A percentile compares a stretch with the other conserved stretches of the same genome.
These are phyloP conservation scores for Kwoniella heveanensis DNA, from an alignment of 768 basidiomycete species.

Conservation along the genomic window DNA sequence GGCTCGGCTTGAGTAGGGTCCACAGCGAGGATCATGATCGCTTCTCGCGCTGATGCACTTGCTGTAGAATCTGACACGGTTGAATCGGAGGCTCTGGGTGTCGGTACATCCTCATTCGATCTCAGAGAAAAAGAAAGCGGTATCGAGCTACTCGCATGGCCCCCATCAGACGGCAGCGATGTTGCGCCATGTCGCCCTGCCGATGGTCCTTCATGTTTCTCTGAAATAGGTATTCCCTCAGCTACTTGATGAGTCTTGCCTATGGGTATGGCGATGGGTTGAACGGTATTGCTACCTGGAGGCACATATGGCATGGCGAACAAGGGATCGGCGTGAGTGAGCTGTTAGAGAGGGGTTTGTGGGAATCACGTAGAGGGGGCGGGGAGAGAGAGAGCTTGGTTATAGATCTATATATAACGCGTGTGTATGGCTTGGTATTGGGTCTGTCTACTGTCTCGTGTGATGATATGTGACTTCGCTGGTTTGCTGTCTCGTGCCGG, in stretches of 20 bases:
- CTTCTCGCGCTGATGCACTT: not conserved
- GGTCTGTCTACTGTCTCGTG: not conserved
- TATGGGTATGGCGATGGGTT: constrained; percentile 17
- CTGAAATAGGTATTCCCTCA: not conserved
- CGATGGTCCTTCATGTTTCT: not conserved
- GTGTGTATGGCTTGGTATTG: not conserved
- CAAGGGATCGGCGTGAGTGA: not conserved
- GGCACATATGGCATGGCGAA: constrained; percentile 23
- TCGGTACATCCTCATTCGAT: constrained; percentile 6
- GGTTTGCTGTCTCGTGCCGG: not conserved
- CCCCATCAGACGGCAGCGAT: not conserved
- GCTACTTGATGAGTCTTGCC: constrained; percentile 6
- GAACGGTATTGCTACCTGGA: constrained; percentile 6
- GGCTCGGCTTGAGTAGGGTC: not conserved
- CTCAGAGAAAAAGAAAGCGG: not conserved
- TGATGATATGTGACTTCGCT: not conserved
- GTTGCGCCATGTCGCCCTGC: not conserved
- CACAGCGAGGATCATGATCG: not conserved
- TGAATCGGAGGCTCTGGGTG: constrained; percentile 11
- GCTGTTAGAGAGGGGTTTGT: not conserved
- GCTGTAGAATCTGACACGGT: not conserved
- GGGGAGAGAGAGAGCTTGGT: not conserved
- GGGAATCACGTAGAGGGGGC: too few species aligned
- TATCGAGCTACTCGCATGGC: not conserved
- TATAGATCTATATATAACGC: not conserved